These are phyloP conservation scores for Asclepias syriaca DNA, from an alignment of 257 asterid genomes.

Conservation along the genomic window DNA sequence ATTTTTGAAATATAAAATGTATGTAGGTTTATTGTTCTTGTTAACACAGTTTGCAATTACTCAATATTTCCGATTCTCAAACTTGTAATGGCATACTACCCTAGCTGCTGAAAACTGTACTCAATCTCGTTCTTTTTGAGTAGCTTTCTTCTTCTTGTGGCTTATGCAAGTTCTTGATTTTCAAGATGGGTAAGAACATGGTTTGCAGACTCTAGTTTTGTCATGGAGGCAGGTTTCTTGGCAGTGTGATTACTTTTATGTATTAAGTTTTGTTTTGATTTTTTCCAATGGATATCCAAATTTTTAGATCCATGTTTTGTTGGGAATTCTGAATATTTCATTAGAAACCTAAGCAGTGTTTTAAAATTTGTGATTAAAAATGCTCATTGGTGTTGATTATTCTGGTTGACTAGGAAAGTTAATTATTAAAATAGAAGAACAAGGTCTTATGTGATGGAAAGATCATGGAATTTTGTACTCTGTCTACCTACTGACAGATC, in stretches of 20 bases:
- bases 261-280: background rate
- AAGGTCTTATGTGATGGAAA: background rate
- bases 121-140: background rate
- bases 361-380: background rate
- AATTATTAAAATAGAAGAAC: background rate
- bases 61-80: background rate
- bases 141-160: background rate
- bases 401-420: background rate
- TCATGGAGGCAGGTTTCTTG: background rate
- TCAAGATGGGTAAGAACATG: background rate
- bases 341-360: background rate
- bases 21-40: background rate
- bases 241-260: background rate
- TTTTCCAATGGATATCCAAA: background rate
- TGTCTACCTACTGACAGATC: constrained; percentile 10
- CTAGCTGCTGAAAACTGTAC: background rate
- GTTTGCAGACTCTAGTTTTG: background rate
- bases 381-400: background rate
- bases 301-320: background rate
- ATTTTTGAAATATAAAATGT: background rate
- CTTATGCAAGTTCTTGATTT: background rate
- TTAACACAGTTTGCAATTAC: background rate
- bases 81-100: background rate
- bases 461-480: background rate
- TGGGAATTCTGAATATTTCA: background rate